Evolutionary conservation across 2,329 filamentous ascomycete genomes (phyloP).

Genomic region (Coniochaeta hoffmannii): DNA sequence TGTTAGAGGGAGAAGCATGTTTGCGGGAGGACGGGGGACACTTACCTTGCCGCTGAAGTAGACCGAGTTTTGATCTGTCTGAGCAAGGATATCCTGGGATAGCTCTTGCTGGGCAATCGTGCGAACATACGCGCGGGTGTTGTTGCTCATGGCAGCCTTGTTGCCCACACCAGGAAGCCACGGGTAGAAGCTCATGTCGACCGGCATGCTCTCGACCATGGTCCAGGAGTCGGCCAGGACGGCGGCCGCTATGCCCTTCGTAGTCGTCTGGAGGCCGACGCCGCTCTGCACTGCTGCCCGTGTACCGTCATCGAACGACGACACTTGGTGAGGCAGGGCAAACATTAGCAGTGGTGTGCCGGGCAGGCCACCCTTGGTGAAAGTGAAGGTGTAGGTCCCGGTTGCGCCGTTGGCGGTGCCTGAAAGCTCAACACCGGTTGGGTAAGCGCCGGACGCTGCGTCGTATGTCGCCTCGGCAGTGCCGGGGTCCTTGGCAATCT

Average conservation of each 20-base stretch:
- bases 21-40: too few species aligned
- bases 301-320: conserved; percentile 59
- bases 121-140: conserved; percentile 52
- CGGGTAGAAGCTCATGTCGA: conserved; percentile 68
- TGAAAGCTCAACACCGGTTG: conserved; percentile 54
- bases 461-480: conserved; percentile 66
- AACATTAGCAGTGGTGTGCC: conserved; percentile 68
- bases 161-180: conserved; percentile 55
- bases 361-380: conserved; percentile 60
- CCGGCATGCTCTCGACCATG: conserved; percentile 68
- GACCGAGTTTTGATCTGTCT: conserved; percentile 76
- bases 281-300: conserved; percentile 39
- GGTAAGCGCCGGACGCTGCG: conserved; percentile 66
- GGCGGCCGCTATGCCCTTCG: conserved; percentile 73
- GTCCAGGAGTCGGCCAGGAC: conserved; percentile 70
- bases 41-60: conserved; percentile 88
- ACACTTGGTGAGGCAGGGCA: conserved; percentile 77
- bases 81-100: conserved; percentile 63
- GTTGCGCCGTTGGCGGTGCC: conserved; percentile 51
- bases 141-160: conserved; percentile 37
- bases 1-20: not conserved
- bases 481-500: conserved; percentile 71
- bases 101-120: conserved; percentile 65
- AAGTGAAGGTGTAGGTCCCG: conserved; percentile 69
- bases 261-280: conserved; percentile 67